Evolutionary conservation across 1,284 basidiomycete genomes (phyloP).

Genomic region (Schizopora paradoxa): DNA sequence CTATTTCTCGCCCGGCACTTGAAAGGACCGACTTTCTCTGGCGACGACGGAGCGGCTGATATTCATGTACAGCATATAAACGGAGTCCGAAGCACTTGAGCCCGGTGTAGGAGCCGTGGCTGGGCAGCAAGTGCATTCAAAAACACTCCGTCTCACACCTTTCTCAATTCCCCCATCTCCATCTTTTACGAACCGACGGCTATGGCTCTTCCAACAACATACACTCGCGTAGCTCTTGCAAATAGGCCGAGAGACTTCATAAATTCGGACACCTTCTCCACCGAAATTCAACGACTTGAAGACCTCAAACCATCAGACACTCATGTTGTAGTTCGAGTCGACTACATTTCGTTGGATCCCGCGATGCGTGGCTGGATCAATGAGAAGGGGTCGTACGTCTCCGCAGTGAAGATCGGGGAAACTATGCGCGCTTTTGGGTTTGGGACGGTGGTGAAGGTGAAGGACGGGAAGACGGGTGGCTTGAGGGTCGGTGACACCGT

Average conservation of each 20-base stretch:
- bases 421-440: slow-evolving; percentile 75
- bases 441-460: slow-evolving; percentile 60
- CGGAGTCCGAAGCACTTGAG: too few species aligned
- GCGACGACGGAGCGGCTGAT: too few species aligned
- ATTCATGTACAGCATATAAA: too few species aligned
- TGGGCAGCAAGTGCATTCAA: too few species aligned
- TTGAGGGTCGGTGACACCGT: slow-evolving; percentile 68
- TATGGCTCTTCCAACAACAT: slow-evolving; percentile 35
- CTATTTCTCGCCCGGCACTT: too few species aligned
- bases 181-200: slow-evolving; percentile 5
- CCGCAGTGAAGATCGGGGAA: slow-evolving; percentile 72
- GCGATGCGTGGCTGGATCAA: slow-evolving; percentile 83
- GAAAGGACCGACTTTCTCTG: too few species aligned
- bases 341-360: slow-evolving; percentile 77
- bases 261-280: slow-evolving; percentile 67
- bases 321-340: slow-evolving; percentile 68
- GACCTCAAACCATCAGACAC: slow-evolving; percentile 48
- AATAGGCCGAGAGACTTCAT: slow-evolving; percentile 66
- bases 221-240: slow-evolving; percentile 69
- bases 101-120: too few species aligned
- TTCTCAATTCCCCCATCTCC: neutral
- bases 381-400: slow-evolving; percentile 31
- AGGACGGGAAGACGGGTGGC: slow-evolving; percentile 42
- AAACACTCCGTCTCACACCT: neutral
- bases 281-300: slow-evolving; percentile 41